These are phyloP conservation scores for Hygrophoropsis aurantiaca DNA, from an alignment of 768 basidiomycete species.

Conservation along the genomic window DNA sequence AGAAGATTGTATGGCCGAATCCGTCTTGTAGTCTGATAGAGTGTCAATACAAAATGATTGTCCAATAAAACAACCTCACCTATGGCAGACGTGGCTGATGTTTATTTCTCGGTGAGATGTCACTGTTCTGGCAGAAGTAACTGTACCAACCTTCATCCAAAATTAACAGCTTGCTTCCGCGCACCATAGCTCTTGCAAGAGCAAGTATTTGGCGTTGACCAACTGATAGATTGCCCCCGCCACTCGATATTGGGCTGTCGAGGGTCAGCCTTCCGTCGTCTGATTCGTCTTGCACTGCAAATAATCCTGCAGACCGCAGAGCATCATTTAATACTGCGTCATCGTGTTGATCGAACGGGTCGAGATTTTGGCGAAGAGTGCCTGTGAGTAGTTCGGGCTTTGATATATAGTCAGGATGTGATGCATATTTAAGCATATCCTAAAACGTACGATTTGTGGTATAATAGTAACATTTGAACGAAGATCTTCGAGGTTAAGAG, in stretches of 20 bases:
- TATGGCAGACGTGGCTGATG: constrained; percentile 45
- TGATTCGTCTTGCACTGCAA: constrained; percentile 36
- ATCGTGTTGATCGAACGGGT: constrained; percentile 56
- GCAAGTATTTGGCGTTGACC: constrained; percentile 63
- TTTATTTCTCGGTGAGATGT: neutral
- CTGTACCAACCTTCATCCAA: constrained; percentile 48
- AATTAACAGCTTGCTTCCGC: constrained; percentile 55
- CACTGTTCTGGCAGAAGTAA: neutral
- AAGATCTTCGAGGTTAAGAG: constrained; percentile 53
- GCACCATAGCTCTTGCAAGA: constrained; percentile 56
- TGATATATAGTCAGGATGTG: neutral
- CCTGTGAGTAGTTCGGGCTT: constrained; percentile 56
- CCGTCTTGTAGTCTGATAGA: constrained; percentile 52
- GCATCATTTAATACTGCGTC: constrained; percentile 52
- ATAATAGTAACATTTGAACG: constrained; percentile 58
- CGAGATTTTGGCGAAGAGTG: constrained; percentile 57
- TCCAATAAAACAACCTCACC: constrained; percentile 20
- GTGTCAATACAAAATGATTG: neutral
- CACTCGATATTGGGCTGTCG: constrained; percentile 44
- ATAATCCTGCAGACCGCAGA: constrained; percentile 47
- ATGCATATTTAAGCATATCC: neutral
- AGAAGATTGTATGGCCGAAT: constrained; percentile 54
- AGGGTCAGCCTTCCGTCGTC: constrained; percentile 41
- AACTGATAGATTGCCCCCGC: constrained; percentile 47
- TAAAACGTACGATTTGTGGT: constrained; percentile 47